These are phyloP conservation scores for Hypoxylon sp. DNA, from an alignment of 2,329 filamentous ascomycete genomes.

Conservation along the genomic window DNA sequence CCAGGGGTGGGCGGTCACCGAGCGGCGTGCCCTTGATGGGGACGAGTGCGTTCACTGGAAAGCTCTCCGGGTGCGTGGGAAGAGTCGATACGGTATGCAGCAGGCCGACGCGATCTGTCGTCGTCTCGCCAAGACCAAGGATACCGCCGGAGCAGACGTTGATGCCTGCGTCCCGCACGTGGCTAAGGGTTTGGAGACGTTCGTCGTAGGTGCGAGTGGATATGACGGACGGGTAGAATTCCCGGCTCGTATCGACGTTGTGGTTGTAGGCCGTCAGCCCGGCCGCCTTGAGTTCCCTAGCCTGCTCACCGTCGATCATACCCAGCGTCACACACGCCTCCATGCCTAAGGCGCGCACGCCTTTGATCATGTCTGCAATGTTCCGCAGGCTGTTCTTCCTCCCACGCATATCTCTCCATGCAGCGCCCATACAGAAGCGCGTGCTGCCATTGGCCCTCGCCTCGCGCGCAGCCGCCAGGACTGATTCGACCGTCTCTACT, in stretches of 20 bases:
- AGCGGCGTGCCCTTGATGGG: constrained; percentile 91
- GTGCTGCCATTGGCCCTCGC: constrained; percentile 88
- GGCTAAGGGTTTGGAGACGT: constrained; percentile 79
- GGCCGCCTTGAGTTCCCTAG: constrained; percentile 82
- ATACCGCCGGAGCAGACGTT: constrained; percentile 93
- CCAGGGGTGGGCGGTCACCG: constrained; percentile 77
- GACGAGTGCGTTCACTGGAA: constrained; percentile 91
- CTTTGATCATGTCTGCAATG: constrained; percentile 86
- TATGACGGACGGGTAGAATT: constrained; percentile 89
- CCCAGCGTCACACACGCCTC: constrained; percentile 93
- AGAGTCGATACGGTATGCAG: constrained; percentile 85
- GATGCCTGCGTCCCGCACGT: constrained; percentile 87
- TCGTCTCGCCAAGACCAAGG: constrained; percentile 82
- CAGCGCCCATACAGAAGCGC: constrained; percentile 94
- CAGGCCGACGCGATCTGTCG: constrained; percentile 83
- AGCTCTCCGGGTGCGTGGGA: constrained; percentile 86
- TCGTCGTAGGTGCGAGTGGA: constrained; percentile 90
- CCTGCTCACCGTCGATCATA: constrained; percentile 88
- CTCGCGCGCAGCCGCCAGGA: constrained; percentile 79
- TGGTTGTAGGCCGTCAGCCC: constrained; percentile 94
- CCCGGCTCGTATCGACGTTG: constrained; percentile 90
- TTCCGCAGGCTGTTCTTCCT: constrained; percentile 86
- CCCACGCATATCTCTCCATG: constrained; percentile 93
- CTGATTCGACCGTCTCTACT: constrained; percentile 81
- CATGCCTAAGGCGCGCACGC: constrained; percentile 85